Base-by-base conservation (phyloP, 345 rosid species). In the Garcia nutans region DNA sequence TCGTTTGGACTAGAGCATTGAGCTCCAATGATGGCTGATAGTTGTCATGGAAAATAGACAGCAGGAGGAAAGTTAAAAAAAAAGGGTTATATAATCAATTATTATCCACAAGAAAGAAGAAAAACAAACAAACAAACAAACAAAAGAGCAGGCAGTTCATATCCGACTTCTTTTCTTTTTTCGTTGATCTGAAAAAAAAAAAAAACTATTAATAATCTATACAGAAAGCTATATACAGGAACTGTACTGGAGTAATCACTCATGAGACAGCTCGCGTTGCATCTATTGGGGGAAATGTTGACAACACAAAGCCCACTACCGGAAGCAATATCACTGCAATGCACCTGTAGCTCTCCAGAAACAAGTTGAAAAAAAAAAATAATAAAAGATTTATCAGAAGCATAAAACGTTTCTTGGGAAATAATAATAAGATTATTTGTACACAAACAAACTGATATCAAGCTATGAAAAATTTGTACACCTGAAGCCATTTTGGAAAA, bases 271-370 rank as follows among this genome's bases (percentile, higher is more conserved):
- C 77, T 64, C 81, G 80, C 20, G 76, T 76, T 68, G 84, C 68
- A 55, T 78, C 86, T 24, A 62, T 72, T 26, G 82, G 80, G 59
- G 84, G 59, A 61, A 80, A n/a, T 81, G 50, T 89, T 84, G n/a
- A 93, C 84, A 76, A 68, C 72, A 57, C 79, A 76, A 70, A 90
- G 73, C 68, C 88, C 90, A 42, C 76, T 80, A 70, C 86, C 88
- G 19, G 86, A 87, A 24, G 86, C 88, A 28, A 91, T 86, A n/a
- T n/a, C 70, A 91, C 91, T 6, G 82, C 93, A 0, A 74, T 76
- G 82, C 98, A 90, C 81, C 98, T 93, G 88, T 57, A 74, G 65
- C 62, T 56, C 19, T 49, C 70, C 23, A 47, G 11, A 56, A 63
- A 47, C 31, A 49, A 7, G 33, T 52, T 31, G 68, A 20, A 26